These are phyloP conservation scores for Irpex sp. DNA, from an alignment of 1,284 basidiomycete genomes.

Conservation along the genomic window DNA sequence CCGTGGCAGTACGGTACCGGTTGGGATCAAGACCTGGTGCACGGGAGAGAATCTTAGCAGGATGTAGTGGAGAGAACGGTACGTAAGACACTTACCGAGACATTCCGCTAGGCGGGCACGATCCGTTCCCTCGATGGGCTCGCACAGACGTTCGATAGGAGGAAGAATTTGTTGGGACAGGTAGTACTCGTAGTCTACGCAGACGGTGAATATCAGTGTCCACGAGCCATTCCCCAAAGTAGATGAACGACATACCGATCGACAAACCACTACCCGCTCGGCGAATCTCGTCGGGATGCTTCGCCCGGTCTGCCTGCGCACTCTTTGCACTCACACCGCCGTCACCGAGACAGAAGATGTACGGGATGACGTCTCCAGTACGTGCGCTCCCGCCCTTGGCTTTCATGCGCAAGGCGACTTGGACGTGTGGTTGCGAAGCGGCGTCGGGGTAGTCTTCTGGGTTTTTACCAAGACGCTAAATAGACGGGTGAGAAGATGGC, in stretches of 20 bases:
- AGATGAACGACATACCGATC: slow-evolving; percentile 56
- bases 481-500: no score
- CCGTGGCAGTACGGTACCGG: slow-evolving; percentile 55
- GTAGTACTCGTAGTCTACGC: slow-evolving; percentile 87
- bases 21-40: slow-evolving; percentile 89
- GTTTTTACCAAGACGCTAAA: slow-evolving; percentile 93
- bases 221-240: background rate
- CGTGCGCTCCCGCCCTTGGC: slow-evolving; percentile 77
- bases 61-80: no score
- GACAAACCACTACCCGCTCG: slow-evolving; percentile 62
- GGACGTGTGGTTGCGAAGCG: slow-evolving; percentile 94
- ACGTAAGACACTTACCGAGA: slow-evolving; percentile 59
- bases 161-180: slow-evolving; percentile 91
- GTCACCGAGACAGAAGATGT: slow-evolving; percentile 86
- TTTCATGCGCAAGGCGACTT: slow-evolving; percentile 93
- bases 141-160: slow-evolving; percentile 93
- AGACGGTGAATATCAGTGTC: background rate
- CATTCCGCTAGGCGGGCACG: slow-evolving; percentile 90
- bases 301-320: slow-evolving; percentile 87
- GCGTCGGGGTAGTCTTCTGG: slow-evolving; percentile 96
- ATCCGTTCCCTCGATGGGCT: slow-evolving; percentile 96
- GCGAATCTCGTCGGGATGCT: slow-evolving; percentile 91
- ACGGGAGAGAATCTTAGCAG: no score
- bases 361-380: slow-evolving; percentile 92
- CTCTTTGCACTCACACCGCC: slow-evolving; percentile 73